phyloP scores from a whole-genome alignment of 305 asterid genomes.

The Euphrasia arctica region DNA sequence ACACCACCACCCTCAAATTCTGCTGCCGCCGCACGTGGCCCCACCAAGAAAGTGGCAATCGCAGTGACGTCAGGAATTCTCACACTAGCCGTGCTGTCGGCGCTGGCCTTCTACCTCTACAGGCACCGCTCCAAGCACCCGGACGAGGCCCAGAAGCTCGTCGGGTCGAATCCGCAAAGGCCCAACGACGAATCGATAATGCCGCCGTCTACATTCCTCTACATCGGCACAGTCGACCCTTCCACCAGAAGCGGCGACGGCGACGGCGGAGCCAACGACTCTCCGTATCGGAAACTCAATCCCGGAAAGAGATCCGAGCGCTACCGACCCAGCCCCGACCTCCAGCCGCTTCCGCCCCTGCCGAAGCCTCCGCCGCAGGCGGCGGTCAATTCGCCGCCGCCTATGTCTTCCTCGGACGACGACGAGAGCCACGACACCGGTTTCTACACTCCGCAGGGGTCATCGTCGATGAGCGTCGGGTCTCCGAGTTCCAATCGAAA shows the following conservation, averaged over 20 bases:
- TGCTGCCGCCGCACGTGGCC: constrained; percentile 23
- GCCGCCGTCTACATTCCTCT: constrained; percentile 78
- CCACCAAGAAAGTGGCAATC: constrained; percentile 54
- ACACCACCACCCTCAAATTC: constrained; percentile 37
- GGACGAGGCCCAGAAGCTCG: constrained; percentile 64
- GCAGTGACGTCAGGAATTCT: constrained; percentile 55
- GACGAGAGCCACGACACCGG: constrained; percentile 57
- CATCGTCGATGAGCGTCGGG: constrained; percentile 66
- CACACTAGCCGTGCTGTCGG: constrained; percentile 59
- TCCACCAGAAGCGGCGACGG: constrained; percentile 37
- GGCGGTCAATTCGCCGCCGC: constrained; percentile 48
- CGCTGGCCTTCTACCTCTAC: constrained; percentile 54
- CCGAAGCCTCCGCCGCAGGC: constrained; percentile 62
- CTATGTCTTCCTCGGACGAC: constrained; percentile 68
- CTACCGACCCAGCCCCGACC: constrained; percentile 97
- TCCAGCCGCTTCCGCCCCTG: constrained; percentile 91
- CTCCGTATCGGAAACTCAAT: constrained; percentile 59
- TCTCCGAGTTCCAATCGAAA: constrained; percentile 39
- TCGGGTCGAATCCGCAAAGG: constrained; percentile 38
- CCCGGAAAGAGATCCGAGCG: constrained; percentile 66
- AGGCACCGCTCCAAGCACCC: constrained; percentile 42
- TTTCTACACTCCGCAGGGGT: constrained; percentile 89
- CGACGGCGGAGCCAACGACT: constrained; percentile 36
- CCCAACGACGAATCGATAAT: constrained; percentile 54
- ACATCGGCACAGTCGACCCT: constrained; percentile 94